Evolutionary conservation across 2,329 filamentous ascomycete species (phyloP).

Genomic region (Calonectria pseudoturangicola): DNA sequence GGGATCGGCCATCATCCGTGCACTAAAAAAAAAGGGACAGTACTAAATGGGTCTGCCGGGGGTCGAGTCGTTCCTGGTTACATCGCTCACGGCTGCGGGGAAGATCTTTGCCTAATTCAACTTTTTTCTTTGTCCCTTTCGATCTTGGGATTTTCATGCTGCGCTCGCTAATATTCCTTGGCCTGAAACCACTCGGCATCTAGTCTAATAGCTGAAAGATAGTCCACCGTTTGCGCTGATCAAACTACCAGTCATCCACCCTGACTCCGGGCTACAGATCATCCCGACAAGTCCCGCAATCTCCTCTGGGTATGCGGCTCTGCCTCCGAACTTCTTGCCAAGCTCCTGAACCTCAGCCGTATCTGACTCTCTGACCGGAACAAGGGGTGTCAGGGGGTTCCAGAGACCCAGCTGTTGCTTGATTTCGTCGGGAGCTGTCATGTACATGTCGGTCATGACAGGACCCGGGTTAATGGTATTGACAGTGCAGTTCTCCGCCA

Average conservation of each 20-base stretch:
- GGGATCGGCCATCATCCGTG: background rate
- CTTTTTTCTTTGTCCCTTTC: background rate
- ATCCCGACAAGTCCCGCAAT: constrained; percentile 80
- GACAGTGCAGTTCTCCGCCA: constrained; percentile 74
- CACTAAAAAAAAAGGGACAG: background rate
- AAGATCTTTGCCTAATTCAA: background rate
- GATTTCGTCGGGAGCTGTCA: constrained; percentile 70
- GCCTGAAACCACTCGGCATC: constrained; percentile 11
- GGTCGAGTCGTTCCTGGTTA: constrained; percentile 2
- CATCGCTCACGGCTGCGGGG: background rate
- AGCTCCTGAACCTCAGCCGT: constrained; percentile 55
- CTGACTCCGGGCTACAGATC: constrained; percentile 77
- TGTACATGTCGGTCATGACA: constrained; percentile 63
- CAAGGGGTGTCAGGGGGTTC: constrained; percentile 70
- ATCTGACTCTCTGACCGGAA: constrained; percentile 55
- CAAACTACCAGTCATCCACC: constrained; percentile 79
- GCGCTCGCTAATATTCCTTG: background rate
- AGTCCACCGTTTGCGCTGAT: constrained; percentile 77
- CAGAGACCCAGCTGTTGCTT: constrained; percentile 63
- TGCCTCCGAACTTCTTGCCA: constrained; percentile 70
- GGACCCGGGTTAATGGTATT: constrained; percentile 73
- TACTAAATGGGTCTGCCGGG: background rate
- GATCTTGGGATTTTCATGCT: background rate
- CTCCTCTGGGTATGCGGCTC: constrained; percentile 77
- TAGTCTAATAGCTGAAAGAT: constrained; percentile 34